A percentile compares a stretch with the other conserved stretches of the same genome.
These are phyloP conservation scores for Lactarius hatsudake DNA, from an alignment of 768 basidiomycete genomes.

Conservation along the genomic window DNA sequence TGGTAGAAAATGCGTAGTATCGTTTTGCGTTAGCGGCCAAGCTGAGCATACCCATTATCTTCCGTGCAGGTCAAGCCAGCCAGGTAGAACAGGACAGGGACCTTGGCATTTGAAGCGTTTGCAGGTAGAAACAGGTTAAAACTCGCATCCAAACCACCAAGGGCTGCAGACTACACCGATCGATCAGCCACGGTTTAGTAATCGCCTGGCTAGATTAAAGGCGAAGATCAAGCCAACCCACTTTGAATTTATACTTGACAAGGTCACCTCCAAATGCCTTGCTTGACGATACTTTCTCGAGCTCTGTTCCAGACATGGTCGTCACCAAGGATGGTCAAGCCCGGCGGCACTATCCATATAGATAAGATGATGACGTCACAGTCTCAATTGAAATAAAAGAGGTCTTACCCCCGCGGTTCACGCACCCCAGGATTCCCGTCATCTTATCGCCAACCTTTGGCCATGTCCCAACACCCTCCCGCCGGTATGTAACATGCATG, in stretches of 20 bases:
- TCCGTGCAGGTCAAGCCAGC: slow-evolving; percentile 89
- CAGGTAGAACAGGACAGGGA: slow-evolving; percentile 79
- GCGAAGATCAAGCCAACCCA: slow-evolving; percentile 34
- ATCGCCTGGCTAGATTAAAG: slow-evolving; percentile 7
- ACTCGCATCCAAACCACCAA: slow-evolving; percentile 65
- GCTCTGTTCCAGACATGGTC: slow-evolving; percentile 33
- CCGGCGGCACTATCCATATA: not conserved
- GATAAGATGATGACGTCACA: slow-evolving; percentile 19
- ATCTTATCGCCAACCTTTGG: not conserved
- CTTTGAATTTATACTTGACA: slow-evolving; percentile 86
- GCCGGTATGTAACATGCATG: slow-evolving; percentile 18
- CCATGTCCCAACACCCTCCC: slow-evolving; percentile 26
- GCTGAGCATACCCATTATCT: slow-evolving; percentile 73
- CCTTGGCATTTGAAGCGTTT: slow-evolving; percentile 47
- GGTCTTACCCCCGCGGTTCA: not conserved
- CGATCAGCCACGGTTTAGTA: slow-evolving; percentile 16
- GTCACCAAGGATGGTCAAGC: not conserved
- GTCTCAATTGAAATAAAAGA: not conserved
- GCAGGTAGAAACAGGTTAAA: slow-evolving; percentile 91
- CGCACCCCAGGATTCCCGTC: not conserved
- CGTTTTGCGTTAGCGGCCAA: not conserved
- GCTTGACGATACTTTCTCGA: slow-evolving; percentile 73
- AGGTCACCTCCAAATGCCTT: slow-evolving; percentile 79
- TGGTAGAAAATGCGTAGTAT: slow-evolving; percentile 31
- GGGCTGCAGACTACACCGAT: slow-evolving; percentile 54